Conservation (phyloP, 2,329 filamentous ascomycete genomes). For the Colletotrichum abscissum region DNA sequence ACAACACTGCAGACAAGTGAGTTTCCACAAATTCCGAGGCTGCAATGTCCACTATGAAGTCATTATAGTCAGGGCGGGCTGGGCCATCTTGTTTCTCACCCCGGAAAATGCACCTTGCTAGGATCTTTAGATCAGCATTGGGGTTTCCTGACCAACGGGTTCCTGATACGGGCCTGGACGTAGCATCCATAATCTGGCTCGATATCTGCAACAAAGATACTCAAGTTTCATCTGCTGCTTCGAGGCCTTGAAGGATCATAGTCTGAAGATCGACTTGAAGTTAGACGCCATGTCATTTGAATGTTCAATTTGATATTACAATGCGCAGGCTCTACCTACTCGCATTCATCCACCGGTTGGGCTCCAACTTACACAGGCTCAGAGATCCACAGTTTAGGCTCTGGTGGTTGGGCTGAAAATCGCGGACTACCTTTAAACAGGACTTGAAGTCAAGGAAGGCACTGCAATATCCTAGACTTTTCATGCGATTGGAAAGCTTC, state of each 20-base stretch:
- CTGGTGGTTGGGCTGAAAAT: not conserved
- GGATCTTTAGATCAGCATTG: not conserved
- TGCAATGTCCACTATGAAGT: conserved; percentile 35
- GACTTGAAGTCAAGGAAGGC: not conserved
- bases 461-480: not conserved
- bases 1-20: not conserved
- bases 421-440: not conserved
- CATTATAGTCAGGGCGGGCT: conserved; percentile 19
- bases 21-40: conserved; percentile 22
- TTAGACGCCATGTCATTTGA: not conserved
- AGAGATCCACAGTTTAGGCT: not conserved
- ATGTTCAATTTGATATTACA: not conserved
- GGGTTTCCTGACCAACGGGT: not conserved
- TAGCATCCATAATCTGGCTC: not conserved
- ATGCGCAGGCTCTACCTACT: not conserved
- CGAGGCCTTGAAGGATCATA: not conserved
- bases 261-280: not conserved
- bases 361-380: not conserved
- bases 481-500: not conserved
- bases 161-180: not conserved
- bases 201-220: not conserved
- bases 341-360: not conserved
- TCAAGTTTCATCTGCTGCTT: not conserved
- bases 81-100: conserved; percentile 4
- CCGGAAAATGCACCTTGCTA: not conserved